Percentiles rank a stretch among this genome's conserved stretches.
Conservation (phyloP, 2,329 filamentous ascomycete species). For the Coniochaeta sp. region DNA sequence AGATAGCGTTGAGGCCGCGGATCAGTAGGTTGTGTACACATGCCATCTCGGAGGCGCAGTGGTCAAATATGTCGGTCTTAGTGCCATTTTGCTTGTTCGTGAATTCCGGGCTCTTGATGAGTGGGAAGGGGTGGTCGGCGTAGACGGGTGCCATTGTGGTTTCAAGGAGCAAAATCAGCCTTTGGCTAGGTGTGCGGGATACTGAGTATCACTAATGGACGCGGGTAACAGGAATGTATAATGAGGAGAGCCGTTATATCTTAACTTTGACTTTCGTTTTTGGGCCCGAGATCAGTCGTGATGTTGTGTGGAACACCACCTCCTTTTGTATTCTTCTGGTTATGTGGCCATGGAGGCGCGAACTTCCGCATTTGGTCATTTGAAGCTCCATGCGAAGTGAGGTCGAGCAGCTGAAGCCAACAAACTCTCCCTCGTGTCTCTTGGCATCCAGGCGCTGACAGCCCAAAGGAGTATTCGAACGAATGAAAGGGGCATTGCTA, state of each 20-base stretch:
- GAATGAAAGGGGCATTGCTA: not conserved
- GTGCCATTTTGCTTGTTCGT: slow-evolving; percentile 1
- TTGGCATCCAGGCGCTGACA: not conserved
- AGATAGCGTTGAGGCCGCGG: slow-evolving; percentile 28
- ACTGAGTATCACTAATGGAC: not conserved
- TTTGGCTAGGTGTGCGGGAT: not conserved
- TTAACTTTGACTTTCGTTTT: no score
- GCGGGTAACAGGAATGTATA: not conserved
- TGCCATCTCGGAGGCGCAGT: slow-evolving; percentile 21
- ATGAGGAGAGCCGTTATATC: no score
- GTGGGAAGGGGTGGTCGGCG: slow-evolving; percentile 18
- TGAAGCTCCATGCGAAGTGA: not conserved
- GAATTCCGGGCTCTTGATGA: slow-evolving; percentile 10
- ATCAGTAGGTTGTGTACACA: slow-evolving; percentile 25
- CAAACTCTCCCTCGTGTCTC: not conserved
- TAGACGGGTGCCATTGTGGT: slow-evolving; percentile 15
- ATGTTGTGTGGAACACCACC: not conserved
- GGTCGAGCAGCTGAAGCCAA: not conserved
- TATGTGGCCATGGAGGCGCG: not conserved
- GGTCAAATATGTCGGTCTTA: slow-evolving; percentile 15
- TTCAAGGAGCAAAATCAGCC: not conserved
- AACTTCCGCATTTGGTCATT: not conserved
- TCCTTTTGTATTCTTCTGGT: not conserved
- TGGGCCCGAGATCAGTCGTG: no score
- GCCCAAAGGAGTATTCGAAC: not conserved